phyloP scores from a whole-genome alignment of 805 yeast genomes.

The Candida nitratophila region DNA sequence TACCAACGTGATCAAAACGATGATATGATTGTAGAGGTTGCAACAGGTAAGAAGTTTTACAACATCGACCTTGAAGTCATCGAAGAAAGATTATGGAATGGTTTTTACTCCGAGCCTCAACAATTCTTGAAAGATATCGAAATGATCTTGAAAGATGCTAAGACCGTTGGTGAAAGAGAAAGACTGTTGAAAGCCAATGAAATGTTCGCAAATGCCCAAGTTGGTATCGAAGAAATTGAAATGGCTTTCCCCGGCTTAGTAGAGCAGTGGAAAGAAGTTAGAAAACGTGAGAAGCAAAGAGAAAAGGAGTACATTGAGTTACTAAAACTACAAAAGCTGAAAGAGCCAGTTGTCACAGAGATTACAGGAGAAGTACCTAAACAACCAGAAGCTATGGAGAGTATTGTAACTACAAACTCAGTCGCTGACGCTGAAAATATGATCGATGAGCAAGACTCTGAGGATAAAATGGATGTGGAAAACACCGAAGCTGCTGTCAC shows the following conservation, averaged over 20 bases:
- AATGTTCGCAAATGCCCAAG: slow-evolving; percentile 94
- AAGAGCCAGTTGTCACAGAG: slow-evolving; percentile 6
- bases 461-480: slow-evolving; percentile 1
- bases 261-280: slow-evolving; percentile 68
- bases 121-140: slow-evolving; percentile 83
- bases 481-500: slow-evolving; percentile 2
- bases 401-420: neutral
- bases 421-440: neutral
- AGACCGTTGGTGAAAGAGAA: slow-evolving; percentile 74
- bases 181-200: slow-evolving; percentile 78
- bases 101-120: slow-evolving; percentile 85
- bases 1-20: slow-evolving; percentile 41
- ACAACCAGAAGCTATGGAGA: neutral
- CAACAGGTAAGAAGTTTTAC: slow-evolving; percentile 64
- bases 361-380: neutral
- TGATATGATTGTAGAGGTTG: slow-evolving; percentile 73
- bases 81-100: slow-evolving; percentile 96
- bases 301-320: slow-evolving; percentile 37
- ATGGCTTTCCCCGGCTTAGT: slow-evolving; percentile 55
- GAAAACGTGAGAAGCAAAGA: slow-evolving; percentile 55
- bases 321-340: slow-evolving; percentile 19
- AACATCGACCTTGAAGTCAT: slow-evolving; percentile 93
- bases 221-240: slow-evolving; percentile 86
- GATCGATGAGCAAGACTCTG: slow-evolving; percentile 1
- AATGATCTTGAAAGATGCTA: slow-evolving; percentile 74